Base-by-base conservation (phyloP, 768 basidiomycete species). In the Dentipellis sp. region DNA sequence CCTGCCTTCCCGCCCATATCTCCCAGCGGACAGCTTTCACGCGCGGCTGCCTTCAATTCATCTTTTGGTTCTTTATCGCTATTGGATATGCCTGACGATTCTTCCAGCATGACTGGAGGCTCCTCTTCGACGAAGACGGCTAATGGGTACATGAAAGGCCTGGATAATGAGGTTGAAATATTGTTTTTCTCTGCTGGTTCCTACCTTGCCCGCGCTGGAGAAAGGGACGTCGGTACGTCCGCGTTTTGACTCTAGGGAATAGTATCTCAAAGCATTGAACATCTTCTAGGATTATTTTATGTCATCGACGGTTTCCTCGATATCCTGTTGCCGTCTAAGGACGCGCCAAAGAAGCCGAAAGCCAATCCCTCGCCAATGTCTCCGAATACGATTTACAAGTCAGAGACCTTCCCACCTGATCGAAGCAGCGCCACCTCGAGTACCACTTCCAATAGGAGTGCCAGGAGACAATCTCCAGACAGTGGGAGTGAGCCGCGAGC, bases 121-220 rank as follows among this genome's bases (percentile, higher is more conserved):
- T 84, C 84, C 14, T 79, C 78, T 7, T 72, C 72, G 34, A 68
- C 71, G 29, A 76, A 74, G 12, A 72, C 75, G 16, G 79, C 72
- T 19, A 66, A 69, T 22, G 80, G 68, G 17, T 83, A 86, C 61
- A 78, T 91, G 73, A 85, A 78, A 62, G 94, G 93, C 17, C 73
- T 99, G 12, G 94, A 97, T 65, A 98, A 97, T 56, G 91, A 97
- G 66, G 91, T 98, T 1, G 97, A 99, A 68, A 95, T 99, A 52
- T 68, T 97, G 35, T 97, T 86, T 69, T 98, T 92, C 71, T 78
- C 89, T 42, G 86, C 90, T 52, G 97, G 94, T 1, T 84, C 86
- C 4, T 83, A 82, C 2, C 72, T 98, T 19, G 94, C 89, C 21
- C 90, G 83, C 62, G 90, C 94, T 7, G 95, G 94, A 42, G 94